Conservation (phyloP, 345 rosid genomes). For the Gossypium stocksii region DNA sequence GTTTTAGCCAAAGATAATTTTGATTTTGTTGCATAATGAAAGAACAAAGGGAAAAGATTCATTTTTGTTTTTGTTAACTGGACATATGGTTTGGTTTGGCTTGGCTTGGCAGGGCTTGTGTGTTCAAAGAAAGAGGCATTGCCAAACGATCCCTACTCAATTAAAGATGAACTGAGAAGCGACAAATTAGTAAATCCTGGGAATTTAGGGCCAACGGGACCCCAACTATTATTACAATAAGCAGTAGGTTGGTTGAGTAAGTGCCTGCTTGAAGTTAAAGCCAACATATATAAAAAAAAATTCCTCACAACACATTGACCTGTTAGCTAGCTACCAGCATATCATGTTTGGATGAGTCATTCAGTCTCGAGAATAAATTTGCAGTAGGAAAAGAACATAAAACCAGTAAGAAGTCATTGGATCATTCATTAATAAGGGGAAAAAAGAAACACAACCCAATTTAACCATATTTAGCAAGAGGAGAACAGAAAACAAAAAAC, state of each 20-base stretch:
- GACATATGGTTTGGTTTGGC: background rate
- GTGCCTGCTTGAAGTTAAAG: slow-evolving; percentile 16
- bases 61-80: background rate
- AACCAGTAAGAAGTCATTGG: slow-evolving; percentile 16
- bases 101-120: too few species aligned
- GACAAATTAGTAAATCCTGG: slow-evolving; percentile 17
- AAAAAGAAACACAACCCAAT: background rate
- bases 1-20: too few species aligned
- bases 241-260: background rate
- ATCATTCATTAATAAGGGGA: slow-evolving; percentile 16
- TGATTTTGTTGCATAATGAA: background rate
- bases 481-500: background rate
- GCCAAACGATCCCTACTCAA: background rate
- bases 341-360: background rate
- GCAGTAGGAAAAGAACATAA: slow-evolving; percentile 5
- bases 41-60: background rate
- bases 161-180: slow-evolving; percentile 6
- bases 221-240: slow-evolving; percentile 17
- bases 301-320: background rate
- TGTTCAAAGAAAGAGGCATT: background rate
- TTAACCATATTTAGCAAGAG: background rate
- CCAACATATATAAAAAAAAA: background rate
- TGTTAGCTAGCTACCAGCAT: background rate
- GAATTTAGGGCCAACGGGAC: slow-evolving; percentile 10
- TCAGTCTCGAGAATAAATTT: background rate